Base-by-base conservation (phyloP, 208 protist genomes). In the Crithidia mellificae region DNA sequence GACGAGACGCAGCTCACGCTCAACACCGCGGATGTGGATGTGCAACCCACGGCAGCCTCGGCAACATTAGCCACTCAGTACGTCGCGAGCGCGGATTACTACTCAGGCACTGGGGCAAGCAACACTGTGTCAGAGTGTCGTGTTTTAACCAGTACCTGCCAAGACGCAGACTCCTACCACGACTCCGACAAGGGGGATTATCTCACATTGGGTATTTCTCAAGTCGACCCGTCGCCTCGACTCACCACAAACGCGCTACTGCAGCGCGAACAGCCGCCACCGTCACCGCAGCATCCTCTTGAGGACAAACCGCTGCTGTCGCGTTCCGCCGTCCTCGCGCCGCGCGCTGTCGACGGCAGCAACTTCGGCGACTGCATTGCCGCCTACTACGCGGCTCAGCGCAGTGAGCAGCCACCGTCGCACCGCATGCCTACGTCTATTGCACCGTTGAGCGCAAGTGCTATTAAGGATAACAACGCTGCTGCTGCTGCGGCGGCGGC, bases 241-340 rank as follows among this genome's bases (percentile, higher is more conserved):
- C 44, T 69, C 19, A 66, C 70, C 5, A 76, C 70, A 6, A 76
- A 63, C n/a, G 50, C 63, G 29, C 47, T 70, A 20, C 54, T 59
- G 44, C 70, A 59, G 17, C 29, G 46, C 32, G 54, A 51, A 11
- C 24, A 2, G 56, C 56, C 36, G 0, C 39, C 56, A 14, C 56
- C 2, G 5, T 19, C 56, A 2, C 41, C 56, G 7, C n/a, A n/a
- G n/a, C n/a, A n/a, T n/a, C n/a, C n/a, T n/a, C n/a, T 38, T 11
- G 34, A 38, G 34, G 34, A 11, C 11, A 11, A 11, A 38, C 34
- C 34, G 7, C 7, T 11, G 34, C 34, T 11, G 34, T 38, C 34
- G 34, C 34, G 5, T 5, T 11, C 5, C 34, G 34, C 34, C 34
- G 34, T 11, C 34, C 34, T 38, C 11, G 34, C 34, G 11, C 7